Conservation (phyloP, 2,329 filamentous ascomycete species). For the Fusarium keratoplasticum region DNA sequence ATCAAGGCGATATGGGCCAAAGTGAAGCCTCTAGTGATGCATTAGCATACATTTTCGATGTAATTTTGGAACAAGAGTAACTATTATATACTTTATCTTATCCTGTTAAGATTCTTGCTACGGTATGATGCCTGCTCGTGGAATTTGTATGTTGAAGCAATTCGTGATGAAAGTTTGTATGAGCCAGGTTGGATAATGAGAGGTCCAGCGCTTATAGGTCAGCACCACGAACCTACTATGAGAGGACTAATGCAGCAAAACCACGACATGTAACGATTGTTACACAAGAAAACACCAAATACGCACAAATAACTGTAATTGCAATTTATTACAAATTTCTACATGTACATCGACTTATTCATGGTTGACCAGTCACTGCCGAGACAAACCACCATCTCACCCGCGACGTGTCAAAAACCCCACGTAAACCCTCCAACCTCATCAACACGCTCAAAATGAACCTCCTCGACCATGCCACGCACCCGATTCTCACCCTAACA, state of each 20-base stretch:
- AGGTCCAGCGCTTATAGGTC: background rate
- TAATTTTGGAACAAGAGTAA: background rate
- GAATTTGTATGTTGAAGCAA: background rate
- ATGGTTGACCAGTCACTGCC: background rate
- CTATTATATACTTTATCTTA: background rate
- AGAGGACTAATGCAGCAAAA: background rate
- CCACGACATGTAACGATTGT: background rate
- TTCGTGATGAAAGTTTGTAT: background rate
- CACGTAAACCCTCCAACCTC: conserved; percentile 23
- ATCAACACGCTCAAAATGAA: background rate
- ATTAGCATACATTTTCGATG: background rate
- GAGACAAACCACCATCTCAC: background rate
- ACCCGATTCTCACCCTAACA: conserved; percentile 42
- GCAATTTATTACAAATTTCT: background rate
- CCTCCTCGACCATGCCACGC: conserved; percentile 23
- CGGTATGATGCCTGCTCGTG: background rate
- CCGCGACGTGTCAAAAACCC: conserved; percentile 27
- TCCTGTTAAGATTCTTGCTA: background rate
- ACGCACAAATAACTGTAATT: background rate
- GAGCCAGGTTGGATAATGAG: background rate
- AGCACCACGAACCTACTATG: background rate
- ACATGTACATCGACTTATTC: background rate
- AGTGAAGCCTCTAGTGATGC: background rate
- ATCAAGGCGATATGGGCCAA: background rate
- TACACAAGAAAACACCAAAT: background rate